Evolutionary conservation across 257 asterid species (phyloP).

Genomic region (Sherardia arvensis): DNA sequence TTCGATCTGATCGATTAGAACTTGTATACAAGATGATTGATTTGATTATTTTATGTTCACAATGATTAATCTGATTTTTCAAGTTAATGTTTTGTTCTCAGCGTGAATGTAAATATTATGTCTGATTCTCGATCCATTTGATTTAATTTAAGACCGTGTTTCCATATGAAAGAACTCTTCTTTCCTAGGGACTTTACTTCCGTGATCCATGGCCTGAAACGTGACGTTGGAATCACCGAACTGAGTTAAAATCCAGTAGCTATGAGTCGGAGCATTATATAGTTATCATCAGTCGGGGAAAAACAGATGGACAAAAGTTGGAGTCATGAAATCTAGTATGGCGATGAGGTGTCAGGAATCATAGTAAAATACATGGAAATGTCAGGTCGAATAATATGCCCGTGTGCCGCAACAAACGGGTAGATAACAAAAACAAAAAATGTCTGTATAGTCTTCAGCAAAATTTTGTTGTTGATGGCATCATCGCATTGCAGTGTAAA

Average conservation of each 20-base stretch:
- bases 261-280: background rate
- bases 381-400: constrained; percentile 1
- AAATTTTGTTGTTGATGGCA: no score
- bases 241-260: background rate
- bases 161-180: no score
- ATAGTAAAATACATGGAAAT: background rate
- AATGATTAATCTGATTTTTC: no score
- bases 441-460: background rate
- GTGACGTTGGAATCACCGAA: background rate
- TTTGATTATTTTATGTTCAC: no score
- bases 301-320: background rate
- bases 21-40: no score
- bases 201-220: background rate
- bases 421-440: background rate
- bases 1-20: no score
- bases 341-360: background rate
- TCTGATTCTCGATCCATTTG: no score
- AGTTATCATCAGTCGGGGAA: background rate
- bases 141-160: no score
- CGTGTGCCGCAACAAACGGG: constrained; percentile 1
- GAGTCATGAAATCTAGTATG: constrained; percentile 8
- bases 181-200: no score
- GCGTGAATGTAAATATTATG: no score
- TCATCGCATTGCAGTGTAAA: no score
- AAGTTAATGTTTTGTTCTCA: no score